These are phyloP conservation scores for Emiliania huxleyi DNA, from an alignment of 78 protist species.

Conservation along the genomic window DNA sequence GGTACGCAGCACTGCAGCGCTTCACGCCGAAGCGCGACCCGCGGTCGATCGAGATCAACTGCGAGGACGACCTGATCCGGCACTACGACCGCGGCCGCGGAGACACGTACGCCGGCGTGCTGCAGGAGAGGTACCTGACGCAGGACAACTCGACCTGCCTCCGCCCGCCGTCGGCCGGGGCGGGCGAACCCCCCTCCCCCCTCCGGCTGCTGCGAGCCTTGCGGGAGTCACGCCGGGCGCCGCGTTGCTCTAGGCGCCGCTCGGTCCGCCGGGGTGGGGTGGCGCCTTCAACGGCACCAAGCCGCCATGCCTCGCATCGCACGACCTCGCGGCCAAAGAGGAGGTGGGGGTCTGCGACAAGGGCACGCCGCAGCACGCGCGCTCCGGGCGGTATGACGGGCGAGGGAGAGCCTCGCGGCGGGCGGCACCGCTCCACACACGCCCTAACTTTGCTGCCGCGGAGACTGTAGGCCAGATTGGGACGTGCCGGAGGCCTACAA, in stretches of 20 bases:
- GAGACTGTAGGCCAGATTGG: no score
- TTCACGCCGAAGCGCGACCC: constrained; percentile 19
- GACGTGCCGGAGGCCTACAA: background rate
- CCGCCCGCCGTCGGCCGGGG: background rate
- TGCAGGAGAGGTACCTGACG: background rate
- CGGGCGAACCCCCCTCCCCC: no score
- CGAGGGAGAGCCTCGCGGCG: no score
- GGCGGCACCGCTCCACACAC: no score
- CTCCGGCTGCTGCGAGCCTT: no score
- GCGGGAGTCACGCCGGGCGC: no score
- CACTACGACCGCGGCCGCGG: background rate
- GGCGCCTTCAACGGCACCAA: background rate
- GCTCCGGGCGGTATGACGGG: background rate
- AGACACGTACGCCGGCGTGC: background rate
- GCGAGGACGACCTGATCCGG: constrained; percentile 4
- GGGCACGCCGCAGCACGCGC: background rate
- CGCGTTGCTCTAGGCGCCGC: no score
- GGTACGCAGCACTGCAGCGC: background rate
- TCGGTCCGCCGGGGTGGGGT: background rate
- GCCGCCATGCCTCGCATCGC: background rate
- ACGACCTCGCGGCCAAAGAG: background rate
- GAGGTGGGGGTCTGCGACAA: background rate
- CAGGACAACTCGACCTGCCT: constrained; percentile 6
- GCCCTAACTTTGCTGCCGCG: no score
- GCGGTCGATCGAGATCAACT: background rate